Percentiles rank a stretch among this genome's conserved stretches.
Conservation (phyloP, 306 rosid species). For the Cicer arietinum region DNA sequence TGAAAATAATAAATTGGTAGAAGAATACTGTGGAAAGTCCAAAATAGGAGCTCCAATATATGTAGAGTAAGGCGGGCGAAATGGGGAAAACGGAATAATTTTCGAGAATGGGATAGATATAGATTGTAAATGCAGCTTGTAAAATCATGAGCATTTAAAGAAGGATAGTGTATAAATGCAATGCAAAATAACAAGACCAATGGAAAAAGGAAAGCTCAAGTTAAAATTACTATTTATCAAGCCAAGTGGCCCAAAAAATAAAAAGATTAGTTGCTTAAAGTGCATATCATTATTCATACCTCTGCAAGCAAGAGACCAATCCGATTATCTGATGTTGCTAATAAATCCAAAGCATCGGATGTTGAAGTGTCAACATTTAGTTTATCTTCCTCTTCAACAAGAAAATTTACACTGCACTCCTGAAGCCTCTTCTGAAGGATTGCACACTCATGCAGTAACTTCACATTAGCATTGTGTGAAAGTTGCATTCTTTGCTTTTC, state of each 20-base stretch:
- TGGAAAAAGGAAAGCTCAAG: neutral
- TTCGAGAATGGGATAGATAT: neutral
- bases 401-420: conserved; percentile 89
- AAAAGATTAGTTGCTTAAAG: conserved; percentile 25
- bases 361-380: conserved; percentile 70
- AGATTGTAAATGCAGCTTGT: neutral
- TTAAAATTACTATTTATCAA: conserved; percentile 10
- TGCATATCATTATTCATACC: conserved; percentile 54
- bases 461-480: conserved; percentile 60
- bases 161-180: conserved; percentile 17
- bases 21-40: conserved; percentile 1
- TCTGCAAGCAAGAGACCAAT: conserved; percentile 91
- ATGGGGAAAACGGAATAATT: neutral
- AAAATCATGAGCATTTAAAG: conserved; percentile 32
- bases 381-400: conserved; percentile 86
- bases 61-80: neutral
- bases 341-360: conserved; percentile 82
- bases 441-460: conserved; percentile 85
- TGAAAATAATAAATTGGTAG: conserved; percentile 1
- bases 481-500: conserved; percentile 72
- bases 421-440: conserved; percentile 79
- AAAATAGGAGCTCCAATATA: neutral
- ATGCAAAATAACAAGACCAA: conserved; percentile 17
- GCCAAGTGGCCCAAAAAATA: conserved; percentile 19
- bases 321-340: conserved; percentile 84